phyloP scores from a whole-genome alignment of 1,139 yeast genomes.

The Dujonia santamariae region DNA sequence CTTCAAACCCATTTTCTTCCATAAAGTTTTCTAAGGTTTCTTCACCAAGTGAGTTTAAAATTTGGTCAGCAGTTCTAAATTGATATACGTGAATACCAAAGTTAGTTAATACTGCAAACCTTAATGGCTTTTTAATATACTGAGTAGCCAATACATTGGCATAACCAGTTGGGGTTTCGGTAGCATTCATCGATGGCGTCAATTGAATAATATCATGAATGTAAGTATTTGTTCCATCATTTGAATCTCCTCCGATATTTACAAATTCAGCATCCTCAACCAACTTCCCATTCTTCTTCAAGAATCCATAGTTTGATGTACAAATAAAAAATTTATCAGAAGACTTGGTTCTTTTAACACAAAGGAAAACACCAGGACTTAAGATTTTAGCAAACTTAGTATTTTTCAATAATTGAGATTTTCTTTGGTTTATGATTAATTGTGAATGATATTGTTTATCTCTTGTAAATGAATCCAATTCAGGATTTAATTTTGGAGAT shows the following conservation, averaged over 20 bases:
- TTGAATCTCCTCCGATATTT: constrained; percentile 44
- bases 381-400: constrained; percentile 53
- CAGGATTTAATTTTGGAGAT: constrained; percentile 52
- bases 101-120: constrained; percentile 78
- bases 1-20: constrained; percentile 54
- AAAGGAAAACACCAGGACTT: constrained; percentile 80
- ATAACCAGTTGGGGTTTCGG: constrained; percentile 72
- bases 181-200: constrained; percentile 68
- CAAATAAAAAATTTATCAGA: constrained; percentile 64
- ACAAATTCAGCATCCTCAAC: constrained; percentile 82
- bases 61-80: constrained; percentile 75
- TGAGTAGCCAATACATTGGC: constrained; percentile 84
- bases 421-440: constrained; percentile 42
- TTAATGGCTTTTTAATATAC: constrained; percentile 59
- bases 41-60: constrained; percentile 66
- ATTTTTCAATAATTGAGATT: constrained; percentile 43
- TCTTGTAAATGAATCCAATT: constrained; percentile 43
- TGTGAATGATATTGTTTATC: constrained; percentile 43
- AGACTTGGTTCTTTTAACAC: constrained; percentile 41
- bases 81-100: constrained; percentile 75
- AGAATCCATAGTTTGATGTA: constrained; percentile 79
- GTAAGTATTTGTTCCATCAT: constrained; percentile 26
- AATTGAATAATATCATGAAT: constrained; percentile 74
- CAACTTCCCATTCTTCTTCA: constrained; percentile 66
- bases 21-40: constrained; percentile 49